Base-by-base conservation (phyloP, 768 basidiomycete species). In the Kwoniella heveanensis region DNA sequence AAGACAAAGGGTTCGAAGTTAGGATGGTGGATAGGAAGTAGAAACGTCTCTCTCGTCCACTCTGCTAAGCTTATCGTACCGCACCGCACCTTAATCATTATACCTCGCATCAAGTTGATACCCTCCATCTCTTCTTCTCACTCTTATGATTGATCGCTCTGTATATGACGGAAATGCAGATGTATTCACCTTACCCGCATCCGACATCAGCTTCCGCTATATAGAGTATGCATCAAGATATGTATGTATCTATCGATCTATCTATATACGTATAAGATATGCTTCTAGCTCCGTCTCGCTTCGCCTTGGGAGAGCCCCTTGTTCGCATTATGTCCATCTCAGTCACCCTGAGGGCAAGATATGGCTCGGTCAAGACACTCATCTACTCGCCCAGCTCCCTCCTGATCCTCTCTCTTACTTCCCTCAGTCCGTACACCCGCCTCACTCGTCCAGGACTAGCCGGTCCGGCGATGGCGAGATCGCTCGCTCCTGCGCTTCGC, bases 381-480 rank as follows among this genome's bases (percentile, higher is more conserved):
- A 30, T 30, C 24, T 52, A 72, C 46, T 71, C 69, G 17, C 68
- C 74, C 51, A 80, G 57, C 62, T 79, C 79, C 60, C 67, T 65
- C 63, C 78, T 57, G 30, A 80, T 80, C 63, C 70, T 64, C 68
- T 80, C 80, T 52, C 79, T 76, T n/a, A 81, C 80, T 57, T 79
- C 77, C 49, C 78, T 65, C 67, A 81, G 62, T 2, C 77, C 74
- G n/a, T 69, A 76, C 3, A 48, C 59, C 30, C 70, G 24, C 55
- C 69, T 62, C 27, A 77, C 73, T 26, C 68, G 65, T 19, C 77
- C 77, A 7, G 75, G 77, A 67, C 72, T 73, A 12, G 70, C 73
- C 15, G 77, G 76, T 9, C 78, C 78, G 24, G 67, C 70, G 51
- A 73, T 54, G 53, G 54, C 57, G 32, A 36, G 1, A 27, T 46